These are phyloP conservation scores for Conticribra guillardii DNA, from an alignment of 108 stramenopile species.

Conservation along the genomic window DNA sequence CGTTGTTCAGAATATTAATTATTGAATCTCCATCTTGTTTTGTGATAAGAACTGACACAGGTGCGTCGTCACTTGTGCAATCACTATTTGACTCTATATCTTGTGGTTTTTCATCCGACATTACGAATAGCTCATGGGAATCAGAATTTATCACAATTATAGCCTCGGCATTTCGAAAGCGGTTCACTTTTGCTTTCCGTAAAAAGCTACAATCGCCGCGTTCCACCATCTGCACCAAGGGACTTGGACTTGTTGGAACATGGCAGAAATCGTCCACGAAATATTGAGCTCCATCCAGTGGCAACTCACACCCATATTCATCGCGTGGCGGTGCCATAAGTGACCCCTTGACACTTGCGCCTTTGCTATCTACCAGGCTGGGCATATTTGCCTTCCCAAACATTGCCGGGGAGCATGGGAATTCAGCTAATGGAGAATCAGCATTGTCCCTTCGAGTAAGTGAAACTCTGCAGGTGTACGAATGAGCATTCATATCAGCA, in stretches of 20 bases:
- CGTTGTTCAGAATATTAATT: constrained; percentile 12
- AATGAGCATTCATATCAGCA: constrained; percentile 58
- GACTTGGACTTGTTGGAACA: constrained; percentile 6
- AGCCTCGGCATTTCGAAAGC: constrained; percentile 39
- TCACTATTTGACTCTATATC: constrained; percentile 8
- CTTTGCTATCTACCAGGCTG: constrained; percentile 36
- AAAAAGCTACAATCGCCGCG: constrained; percentile 76
- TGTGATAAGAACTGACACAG: constrained; percentile 65
- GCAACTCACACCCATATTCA: constrained; percentile 53
- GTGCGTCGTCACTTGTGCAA: constrained; percentile 38
- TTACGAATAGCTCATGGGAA: constrained; percentile 73
- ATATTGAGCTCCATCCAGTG: constrained; percentile 5
- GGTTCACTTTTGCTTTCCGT: constrained; percentile 60
- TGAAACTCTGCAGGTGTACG: constrained; percentile 61
- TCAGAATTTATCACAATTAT: constrained; percentile 71
- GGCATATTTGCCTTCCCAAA: constrained; percentile 67
- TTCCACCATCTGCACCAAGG: constrained; percentile 53
- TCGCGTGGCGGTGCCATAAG: constrained; percentile 43
- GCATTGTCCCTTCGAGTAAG: constrained; percentile 21
- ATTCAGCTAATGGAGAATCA: constrained; percentile 26
- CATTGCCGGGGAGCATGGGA: constrained; percentile 77
- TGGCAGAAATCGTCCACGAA: constrained; percentile 22
- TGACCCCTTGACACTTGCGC: constrained; percentile 38
- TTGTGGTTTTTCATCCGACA: constrained; percentile 54
- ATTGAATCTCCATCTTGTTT: constrained; percentile 66